Percentiles rank a stretch among this genome's conserved stretches.
phyloP scores from a whole-genome alignment of 139 green algal species.

The Eudorina sp. region DNA sequence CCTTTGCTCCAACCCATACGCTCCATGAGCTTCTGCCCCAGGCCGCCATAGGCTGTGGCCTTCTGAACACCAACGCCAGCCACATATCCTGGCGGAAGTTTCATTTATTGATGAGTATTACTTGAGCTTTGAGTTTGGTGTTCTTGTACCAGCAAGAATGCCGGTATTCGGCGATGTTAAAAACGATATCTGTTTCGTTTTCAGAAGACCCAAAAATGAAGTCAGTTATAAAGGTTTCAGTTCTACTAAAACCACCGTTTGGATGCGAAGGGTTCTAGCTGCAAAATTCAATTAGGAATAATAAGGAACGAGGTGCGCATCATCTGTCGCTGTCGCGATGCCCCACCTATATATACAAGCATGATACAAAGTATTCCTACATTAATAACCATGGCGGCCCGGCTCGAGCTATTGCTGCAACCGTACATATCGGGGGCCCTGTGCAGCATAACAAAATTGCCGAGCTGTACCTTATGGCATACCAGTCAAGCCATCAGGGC shows the following conservation, averaged over 20 bases:
- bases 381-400: too few relatives aligned
- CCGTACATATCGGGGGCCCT: too few relatives aligned
- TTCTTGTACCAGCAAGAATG: too few relatives aligned
- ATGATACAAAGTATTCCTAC: too few relatives aligned
- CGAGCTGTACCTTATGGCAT: too few relatives aligned
- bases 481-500: too few relatives aligned
- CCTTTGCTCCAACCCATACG: slow-evolving; percentile 88
- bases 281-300: background rate
- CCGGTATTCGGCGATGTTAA: too few relatives aligned
- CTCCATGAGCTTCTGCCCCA: slow-evolving; percentile 87
- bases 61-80: slow-evolving; percentile 79
- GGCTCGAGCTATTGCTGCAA: too few relatives aligned
- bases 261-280: background rate
- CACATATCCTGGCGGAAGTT: slow-evolving; percentile 86
- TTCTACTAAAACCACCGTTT: background rate
- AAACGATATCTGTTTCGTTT: too few relatives aligned
- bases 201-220: background rate
- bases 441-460: too few relatives aligned
- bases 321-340: background rate
- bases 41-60: slow-evolving; percentile 80
- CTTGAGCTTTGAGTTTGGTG: too few relatives aligned
- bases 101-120: slow-evolving; percentile 73
- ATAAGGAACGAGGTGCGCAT: background rate
- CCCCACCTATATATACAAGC: background rate
- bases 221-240: background rate